phyloP scores from a whole-genome alignment of 768 basidiomycete genomes.

The Panaeolus cyanescens region DNA sequence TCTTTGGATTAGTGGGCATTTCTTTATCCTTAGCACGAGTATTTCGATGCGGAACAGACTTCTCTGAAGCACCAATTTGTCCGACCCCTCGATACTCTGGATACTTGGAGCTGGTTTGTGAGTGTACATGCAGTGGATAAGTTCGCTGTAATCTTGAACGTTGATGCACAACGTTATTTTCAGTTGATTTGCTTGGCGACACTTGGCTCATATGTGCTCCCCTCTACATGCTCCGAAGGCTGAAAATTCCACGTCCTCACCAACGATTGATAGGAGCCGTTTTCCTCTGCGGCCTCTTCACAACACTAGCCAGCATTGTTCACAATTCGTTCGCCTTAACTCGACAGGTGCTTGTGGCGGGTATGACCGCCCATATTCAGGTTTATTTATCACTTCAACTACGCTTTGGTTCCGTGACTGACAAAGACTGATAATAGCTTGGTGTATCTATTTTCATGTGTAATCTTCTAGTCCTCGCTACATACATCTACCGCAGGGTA shows the following conservation, averaged over 20 bases:
- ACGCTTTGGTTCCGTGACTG: too few species aligned
- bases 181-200: conserved; percentile 23
- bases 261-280: conserved; percentile 23
- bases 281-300: conserved; percentile 21
- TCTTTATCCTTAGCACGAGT: conserved; percentile 14
- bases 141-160: neutral
- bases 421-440: conserved; percentile 10
- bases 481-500: conserved; percentile 19
- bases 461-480: conserved; percentile 27
- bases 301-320: conserved; percentile 16
- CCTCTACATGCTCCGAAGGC: conserved; percentile 21
- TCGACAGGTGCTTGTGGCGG: neutral
- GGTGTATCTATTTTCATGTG: conserved; percentile 18
- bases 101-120: neutral
- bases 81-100: neutral
- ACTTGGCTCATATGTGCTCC: conserved; percentile 23
- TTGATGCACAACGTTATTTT: neutral
- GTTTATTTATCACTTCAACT: too few species aligned
- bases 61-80: neutral
- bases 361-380: conserved; percentile 15
- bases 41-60: conserved; percentile 12
- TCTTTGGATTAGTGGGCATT: conserved; percentile 12
- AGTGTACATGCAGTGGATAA: neutral
- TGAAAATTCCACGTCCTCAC: conserved; percentile 18
- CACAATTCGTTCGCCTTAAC: conserved; percentile 17